Percentiles rank a stretch among this genome's conserved stretches.
Evolutionary conservation across 1,139 yeast genomes (phyloP).

Genomic region (Saccharomyces hybrid): DNA sequence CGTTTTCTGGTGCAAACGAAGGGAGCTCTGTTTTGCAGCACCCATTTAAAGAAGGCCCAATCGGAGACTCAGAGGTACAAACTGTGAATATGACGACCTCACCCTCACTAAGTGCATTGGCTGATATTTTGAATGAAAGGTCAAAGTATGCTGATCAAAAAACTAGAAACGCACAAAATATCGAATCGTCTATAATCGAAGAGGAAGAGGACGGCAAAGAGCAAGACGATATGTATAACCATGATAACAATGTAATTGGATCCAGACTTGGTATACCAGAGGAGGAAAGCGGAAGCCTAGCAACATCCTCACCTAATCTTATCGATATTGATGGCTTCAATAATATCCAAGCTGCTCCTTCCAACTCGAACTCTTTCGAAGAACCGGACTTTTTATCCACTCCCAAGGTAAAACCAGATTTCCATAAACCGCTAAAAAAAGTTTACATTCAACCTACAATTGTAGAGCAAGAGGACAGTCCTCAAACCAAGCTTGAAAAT

Average conservation of each 20-base stretch:
- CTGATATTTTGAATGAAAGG: slow-evolving; percentile 34
- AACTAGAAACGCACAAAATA: slow-evolving; percentile 14
- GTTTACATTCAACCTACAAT: neutral
- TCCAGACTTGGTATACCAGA: neutral
- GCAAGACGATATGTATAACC: slow-evolving; percentile 14
- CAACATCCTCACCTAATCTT: slow-evolving; percentile 27
- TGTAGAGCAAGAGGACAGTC: neutral
- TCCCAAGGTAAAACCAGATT: slow-evolving; percentile 10
- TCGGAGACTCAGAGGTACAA: slow-evolving; percentile 12
- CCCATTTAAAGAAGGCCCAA: neutral
- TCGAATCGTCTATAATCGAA: slow-evolving; percentile 17
- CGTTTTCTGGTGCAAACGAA: neutral
- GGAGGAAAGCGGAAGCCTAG: neutral
- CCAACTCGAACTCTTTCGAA: slow-evolving; percentile 6
- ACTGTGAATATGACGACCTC: slow-evolving; percentile 38
- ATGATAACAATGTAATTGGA: neutral
- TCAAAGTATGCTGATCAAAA: slow-evolving; percentile 25
- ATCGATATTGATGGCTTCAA: slow-evolving; percentile 30
- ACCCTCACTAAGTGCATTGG: slow-evolving; percentile 36
- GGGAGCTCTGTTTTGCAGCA: neutral
- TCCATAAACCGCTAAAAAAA: neutral
- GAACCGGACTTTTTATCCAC: slow-evolving; percentile 29
- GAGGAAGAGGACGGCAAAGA: slow-evolving; percentile 30
- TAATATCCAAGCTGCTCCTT: slow-evolving; percentile 7
- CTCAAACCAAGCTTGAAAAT: neutral